Evolutionary conservation across 305 asterid species (phyloP).

Genomic region (Fraxinus platypoda): DNA sequence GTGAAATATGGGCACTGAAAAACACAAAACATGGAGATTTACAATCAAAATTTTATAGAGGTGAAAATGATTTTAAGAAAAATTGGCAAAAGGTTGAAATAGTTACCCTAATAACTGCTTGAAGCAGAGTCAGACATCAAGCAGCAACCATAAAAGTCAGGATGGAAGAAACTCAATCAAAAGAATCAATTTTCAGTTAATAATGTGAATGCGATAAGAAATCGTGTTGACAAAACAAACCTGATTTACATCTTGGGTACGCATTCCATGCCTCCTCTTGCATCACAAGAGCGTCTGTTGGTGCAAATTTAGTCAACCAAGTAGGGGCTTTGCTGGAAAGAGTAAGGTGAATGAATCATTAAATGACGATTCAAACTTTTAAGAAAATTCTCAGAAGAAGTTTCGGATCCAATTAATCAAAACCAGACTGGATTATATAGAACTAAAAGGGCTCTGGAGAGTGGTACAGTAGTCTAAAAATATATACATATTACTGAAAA

Average conservation of each 20-base stretch:
- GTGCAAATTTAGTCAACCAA: conserved; percentile 83
- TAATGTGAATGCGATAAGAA: conserved; percentile 9
- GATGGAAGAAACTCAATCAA: neutral
- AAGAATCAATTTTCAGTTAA: neutral
- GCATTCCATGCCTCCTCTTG: conserved; percentile 99
- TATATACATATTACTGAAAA: neutral
- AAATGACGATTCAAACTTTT: neutral
- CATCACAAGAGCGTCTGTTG: conserved; percentile 80
- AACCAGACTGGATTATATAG: neutral
- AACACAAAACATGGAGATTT: conserved; percentile 14
- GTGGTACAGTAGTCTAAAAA: neutral
- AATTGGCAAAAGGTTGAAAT: neutral
- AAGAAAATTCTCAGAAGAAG: neutral
- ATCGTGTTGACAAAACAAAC: conserved; percentile 30
- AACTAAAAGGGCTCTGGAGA: neutral
- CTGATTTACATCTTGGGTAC: conserved; percentile 83
- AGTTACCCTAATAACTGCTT: conserved; percentile 75
- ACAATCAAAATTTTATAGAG: conserved; percentile 14
- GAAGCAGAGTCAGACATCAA: conserved; percentile 19
- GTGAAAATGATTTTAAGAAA: neutral
- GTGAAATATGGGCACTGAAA: conserved; percentile 83
- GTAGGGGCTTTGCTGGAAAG: conserved; percentile 76
- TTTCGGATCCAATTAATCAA: neutral
- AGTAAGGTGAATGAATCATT: conserved; percentile 10
- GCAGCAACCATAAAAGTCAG: conserved; percentile 22